Percentiles rank a stretch among this genome's conserved stretches.
phyloP scores from a whole-genome alignment of 2,329 filamentous ascomycete species.

The Colletotrichum tropicicola region DNA sequence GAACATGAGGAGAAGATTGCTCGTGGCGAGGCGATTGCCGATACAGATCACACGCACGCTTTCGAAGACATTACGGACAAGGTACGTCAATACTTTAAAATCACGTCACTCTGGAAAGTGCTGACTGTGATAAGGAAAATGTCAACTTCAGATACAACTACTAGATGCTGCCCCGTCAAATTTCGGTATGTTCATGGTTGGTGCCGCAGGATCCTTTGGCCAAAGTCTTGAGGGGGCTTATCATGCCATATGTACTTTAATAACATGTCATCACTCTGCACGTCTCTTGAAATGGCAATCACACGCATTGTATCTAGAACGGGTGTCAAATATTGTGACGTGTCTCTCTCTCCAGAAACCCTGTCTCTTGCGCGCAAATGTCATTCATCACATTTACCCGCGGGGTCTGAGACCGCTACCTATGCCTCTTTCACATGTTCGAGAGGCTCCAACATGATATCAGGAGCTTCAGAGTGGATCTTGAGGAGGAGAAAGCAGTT shows the following conservation, averaged over 20 bases:
- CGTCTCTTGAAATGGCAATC: no score
- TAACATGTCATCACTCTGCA: no score
- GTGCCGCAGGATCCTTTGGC: no score
- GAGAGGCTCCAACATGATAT: background rate
- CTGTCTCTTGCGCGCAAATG: no score
- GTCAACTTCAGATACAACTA: slow-evolving; percentile 21
- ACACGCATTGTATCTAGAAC: background rate
- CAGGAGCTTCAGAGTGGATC: background rate
- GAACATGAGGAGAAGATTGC: slow-evolving; percentile 18
- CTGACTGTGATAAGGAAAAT: slow-evolving; percentile 9
- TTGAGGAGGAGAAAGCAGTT: background rate
- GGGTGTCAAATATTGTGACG: background rate
- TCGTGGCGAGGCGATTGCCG: slow-evolving; percentile 6
- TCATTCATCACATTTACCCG: no score
- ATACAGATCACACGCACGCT: slow-evolving; percentile 47
- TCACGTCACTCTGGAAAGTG: slow-evolving; percentile 39
- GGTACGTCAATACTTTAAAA: slow-evolving; percentile 68
- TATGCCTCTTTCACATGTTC: background rate
- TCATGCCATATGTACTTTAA: no score
- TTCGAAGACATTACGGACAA: slow-evolving; percentile 72
- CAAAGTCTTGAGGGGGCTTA: no score
- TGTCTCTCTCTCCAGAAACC: no score
- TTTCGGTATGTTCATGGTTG: no score
- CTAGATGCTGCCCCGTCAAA: no score
- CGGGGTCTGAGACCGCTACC: background rate